Conservation (phyloP, 331 rosid genomes). For the Pyrus hybrid region DNA sequence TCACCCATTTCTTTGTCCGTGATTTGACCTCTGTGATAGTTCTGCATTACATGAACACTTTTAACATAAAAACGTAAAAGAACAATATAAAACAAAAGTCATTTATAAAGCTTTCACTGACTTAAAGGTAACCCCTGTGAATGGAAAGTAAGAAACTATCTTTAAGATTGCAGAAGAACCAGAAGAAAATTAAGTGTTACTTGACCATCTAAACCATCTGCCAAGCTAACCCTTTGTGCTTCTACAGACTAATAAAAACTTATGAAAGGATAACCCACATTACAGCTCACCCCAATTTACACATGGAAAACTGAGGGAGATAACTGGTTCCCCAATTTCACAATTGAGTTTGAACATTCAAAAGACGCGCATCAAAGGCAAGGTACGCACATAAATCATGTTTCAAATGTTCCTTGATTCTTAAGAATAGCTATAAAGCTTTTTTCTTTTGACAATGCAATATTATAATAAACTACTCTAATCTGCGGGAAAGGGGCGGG, state of each 20-base stretch:
- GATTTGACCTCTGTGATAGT: conserved; percentile 46
- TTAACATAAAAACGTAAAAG: not conserved
- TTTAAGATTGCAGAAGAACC: conserved; percentile 1
- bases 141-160: not conserved
- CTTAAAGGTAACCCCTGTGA: not conserved
- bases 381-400: not conserved
- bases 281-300: not conserved
- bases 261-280: not conserved
- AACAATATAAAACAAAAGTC: not conserved
- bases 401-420: not conserved
- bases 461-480: no score
- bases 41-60: conserved; percentile 39
- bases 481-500: no score
- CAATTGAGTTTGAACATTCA: not conserved
- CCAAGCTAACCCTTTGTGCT: not conserved
- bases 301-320: not conserved
- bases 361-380: not conserved
- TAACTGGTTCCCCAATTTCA: not conserved
- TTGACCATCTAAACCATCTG: not conserved
- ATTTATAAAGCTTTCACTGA: not conserved
- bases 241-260: not conserved
- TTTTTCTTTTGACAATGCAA: not conserved
- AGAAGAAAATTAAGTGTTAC: not conserved
- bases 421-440: not conserved
- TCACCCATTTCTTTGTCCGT: conserved; percentile 36